A percentile compares a stretch with the other conserved stretches of the same genome.
Conservation (phyloP, 1,284 basidiomycete genomes). For the Marasmius fiardii region DNA sequence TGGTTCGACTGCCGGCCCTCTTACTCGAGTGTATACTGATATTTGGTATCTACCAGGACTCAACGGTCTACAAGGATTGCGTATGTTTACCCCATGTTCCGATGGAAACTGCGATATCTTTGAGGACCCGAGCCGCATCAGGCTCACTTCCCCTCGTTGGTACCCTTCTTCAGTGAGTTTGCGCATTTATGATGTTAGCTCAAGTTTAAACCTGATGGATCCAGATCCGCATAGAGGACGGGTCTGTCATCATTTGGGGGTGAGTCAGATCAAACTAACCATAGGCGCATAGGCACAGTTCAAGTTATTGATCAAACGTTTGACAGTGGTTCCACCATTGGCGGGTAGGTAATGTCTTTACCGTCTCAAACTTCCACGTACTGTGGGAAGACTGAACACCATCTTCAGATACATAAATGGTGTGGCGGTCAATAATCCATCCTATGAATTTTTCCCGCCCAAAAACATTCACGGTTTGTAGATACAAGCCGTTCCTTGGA, state of each 20-base stretch:
- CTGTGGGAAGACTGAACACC: constrained; percentile 12
- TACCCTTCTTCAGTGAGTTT: constrained; percentile 32
- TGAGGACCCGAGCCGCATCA: constrained; percentile 28
- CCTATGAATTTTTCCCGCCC: constrained; percentile 41
- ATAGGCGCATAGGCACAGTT: background rate
- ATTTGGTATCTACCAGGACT: background rate
- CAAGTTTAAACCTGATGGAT: background rate
- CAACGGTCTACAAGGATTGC: constrained; percentile 6
- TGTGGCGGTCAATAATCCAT: constrained; percentile 32
- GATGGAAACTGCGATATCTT: constrained; percentile 28
- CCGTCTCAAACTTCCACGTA: background rate
- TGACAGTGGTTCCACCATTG: constrained; percentile 9
- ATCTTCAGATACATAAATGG: constrained; percentile 26
- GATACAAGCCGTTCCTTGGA: constrained; percentile 8
- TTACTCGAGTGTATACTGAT: background rate
- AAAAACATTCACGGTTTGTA: constrained; percentile 40
- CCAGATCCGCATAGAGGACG: constrained; percentile 20
- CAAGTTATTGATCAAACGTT: constrained; percentile 18
- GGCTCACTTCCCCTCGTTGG: constrained; percentile 32
- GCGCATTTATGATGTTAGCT: constrained; percentile 21
- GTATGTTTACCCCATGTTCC: constrained; percentile 15
- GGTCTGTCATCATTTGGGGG: constrained; percentile 21
- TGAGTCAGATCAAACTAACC: constrained; percentile 15
- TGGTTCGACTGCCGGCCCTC: background rate
- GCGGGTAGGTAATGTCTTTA: constrained; percentile 13